Evolutionary conservation across 257 asterid species (phyloP).

Genomic region (Solanum sitiens): DNA sequence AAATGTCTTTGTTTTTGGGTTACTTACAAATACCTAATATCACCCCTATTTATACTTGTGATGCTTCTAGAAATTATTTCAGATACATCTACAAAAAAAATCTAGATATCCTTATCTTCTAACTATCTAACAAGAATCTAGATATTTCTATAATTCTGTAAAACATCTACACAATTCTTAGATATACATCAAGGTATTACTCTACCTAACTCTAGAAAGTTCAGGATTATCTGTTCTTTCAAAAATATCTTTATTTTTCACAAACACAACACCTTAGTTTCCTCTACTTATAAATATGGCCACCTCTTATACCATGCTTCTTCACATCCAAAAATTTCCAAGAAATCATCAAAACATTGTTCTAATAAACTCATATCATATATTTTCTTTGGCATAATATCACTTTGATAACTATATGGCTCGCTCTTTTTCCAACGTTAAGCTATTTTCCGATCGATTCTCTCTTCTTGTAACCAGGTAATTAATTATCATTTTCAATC

Average conservation of each 20-base stretch:
- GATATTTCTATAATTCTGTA: too few relatives aligned
- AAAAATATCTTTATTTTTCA: too few relatives aligned
- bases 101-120: too few relatives aligned
- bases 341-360: background rate
- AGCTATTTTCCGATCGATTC: slow-evolving; percentile 17
- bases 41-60: too few relatives aligned
- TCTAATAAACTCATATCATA: background rate
- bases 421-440: slow-evolving; percentile 29
- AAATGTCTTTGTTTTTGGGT: too few relatives aligned
- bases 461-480: slow-evolving; percentile 5
- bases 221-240: fast-evolving
- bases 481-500: background rate
- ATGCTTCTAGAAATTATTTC: too few relatives aligned
- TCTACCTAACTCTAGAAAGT: too few relatives aligned
- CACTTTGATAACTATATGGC: slow-evolving; percentile 19
- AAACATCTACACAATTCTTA: too few relatives aligned
- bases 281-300: background rate
- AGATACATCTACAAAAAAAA: too few relatives aligned
- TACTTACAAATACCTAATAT: too few relatives aligned
- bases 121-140: too few relatives aligned
- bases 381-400: background rate
- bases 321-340: background rate
- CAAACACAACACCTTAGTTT: background rate
- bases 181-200: too few relatives aligned
- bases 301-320: background rate